phyloP scores from a whole-genome alignment of 2,329 filamentous ascomycete species.

The Fusarium kyushuense region DNA sequence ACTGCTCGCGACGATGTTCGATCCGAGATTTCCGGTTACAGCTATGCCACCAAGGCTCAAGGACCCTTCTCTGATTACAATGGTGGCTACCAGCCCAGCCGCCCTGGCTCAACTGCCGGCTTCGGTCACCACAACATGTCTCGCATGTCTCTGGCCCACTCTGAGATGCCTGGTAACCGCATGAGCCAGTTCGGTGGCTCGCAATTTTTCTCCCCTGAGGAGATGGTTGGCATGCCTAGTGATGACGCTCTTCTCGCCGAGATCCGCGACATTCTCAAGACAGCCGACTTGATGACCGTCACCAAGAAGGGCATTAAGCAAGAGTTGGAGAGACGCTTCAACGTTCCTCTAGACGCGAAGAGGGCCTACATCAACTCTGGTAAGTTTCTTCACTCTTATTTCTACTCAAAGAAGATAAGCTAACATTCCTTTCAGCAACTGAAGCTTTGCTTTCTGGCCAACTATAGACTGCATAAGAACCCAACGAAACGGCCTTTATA shows the following conservation, averaged over 20 bases:
- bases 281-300: constrained; percentile 94
- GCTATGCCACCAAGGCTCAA: constrained; percentile 88
- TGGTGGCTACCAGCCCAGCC: constrained; percentile 70
- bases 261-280: constrained; percentile 92
- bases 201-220: constrained; percentile 71
- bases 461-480: constrained; percentile 61
- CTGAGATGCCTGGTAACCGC: constrained; percentile 71
- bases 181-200: constrained; percentile 72
- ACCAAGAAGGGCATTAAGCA: constrained; percentile 98
- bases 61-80: constrained; percentile 77
- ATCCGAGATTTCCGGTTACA: constrained; percentile 92
- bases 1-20: constrained; percentile 83
- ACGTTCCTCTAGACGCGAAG: constrained; percentile 85
- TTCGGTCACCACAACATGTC: constrained; percentile 63
- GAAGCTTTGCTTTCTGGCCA: constrained; percentile 84
- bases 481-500: constrained; percentile 30
- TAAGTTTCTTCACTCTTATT: constrained; percentile 57
- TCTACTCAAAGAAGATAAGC: constrained; percentile 1
- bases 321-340: constrained; percentile 92
- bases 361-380: constrained; percentile 94
- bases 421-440: constrained; percentile 66
- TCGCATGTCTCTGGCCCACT: constrained; percentile 84
- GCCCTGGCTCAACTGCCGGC: constrained; percentile 67
- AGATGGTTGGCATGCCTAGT: constrained; percentile 80
- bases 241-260: constrained; percentile 93